Evolutionary conservation across 345 rosid species (phyloP).

Genomic region (Citrus reticulata): DNA sequence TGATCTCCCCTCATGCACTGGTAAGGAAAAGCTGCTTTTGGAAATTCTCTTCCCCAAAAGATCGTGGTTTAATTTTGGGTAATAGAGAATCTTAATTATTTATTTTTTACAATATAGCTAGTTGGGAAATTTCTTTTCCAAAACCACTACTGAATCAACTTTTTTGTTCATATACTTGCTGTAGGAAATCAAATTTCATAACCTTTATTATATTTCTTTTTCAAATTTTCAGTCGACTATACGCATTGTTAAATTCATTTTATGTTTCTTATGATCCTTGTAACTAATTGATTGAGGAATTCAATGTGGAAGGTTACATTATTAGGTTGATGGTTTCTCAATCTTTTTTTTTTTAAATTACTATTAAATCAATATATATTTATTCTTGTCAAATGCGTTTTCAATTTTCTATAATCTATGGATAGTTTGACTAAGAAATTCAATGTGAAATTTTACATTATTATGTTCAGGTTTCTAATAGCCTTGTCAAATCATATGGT

Average conservation of each 20-base stretch:
- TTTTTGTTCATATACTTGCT: background rate
- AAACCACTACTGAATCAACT: background rate
- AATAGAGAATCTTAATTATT: background rate
- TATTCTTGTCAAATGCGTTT: background rate
- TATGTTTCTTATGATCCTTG: background rate
- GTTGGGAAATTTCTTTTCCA: background rate
- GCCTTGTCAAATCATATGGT: background rate
- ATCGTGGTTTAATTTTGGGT: background rate
- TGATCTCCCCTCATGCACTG: slow-evolving; percentile 88
- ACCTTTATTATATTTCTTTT: background rate
- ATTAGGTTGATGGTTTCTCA: background rate
- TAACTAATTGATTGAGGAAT: background rate
- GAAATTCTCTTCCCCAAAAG: background rate
- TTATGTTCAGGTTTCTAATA: background rate
- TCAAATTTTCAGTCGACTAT: background rate
- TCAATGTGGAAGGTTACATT: background rate
- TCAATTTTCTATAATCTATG: background rate
- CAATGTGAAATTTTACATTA: background rate
- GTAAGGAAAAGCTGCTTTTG: slow-evolving; percentile 25
- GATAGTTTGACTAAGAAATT: background rate
- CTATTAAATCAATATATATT: background rate
- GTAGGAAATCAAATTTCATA: background rate
- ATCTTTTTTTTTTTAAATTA: background rate
- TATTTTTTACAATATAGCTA: background rate
- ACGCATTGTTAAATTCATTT: background rate